Evolutionary conservation across 2,329 filamentous ascomycete genomes (phyloP), one percentile per base, ranked within the genome.

Genomic region (Sporothrix pallida): DNA sequence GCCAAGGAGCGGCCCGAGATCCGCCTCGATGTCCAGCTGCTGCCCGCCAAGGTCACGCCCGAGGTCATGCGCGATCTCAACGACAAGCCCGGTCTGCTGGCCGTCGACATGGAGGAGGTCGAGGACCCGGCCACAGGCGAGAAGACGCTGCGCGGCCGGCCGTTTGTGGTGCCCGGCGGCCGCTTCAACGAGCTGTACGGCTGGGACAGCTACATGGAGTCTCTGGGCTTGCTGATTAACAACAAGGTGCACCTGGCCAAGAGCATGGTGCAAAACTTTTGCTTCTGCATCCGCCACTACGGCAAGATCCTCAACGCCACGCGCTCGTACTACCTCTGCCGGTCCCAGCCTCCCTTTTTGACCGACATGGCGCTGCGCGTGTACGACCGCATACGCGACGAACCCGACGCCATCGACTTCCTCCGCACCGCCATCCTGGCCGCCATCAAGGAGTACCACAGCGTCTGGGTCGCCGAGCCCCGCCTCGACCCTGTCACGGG

Each of bases 201-300:
- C 65, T 99, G 96, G 96, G 96, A 99, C 83, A 98, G 94, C 81
- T 99, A 98, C 85, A 98, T 99, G 94, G 93, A 95, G 81, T 96
- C 95, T 5, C 86, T 98, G 2, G 96, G 96, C 20, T 87, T 99
- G 74, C 85, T 98, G 74, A 89, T 94, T 78, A 94, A 95, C 80
- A 93, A 96, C 80, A 91, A 93, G 74, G 90, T 94, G 26, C 90
- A 98, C 79, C 85, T 98, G 72, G 94, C 94, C 77, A 97, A 98
- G 84, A 89, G 92, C 69, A 98, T 99, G 94, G 95, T 98, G 70
- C 87, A 89, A 78, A 97, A 99, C 84, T 98, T 98, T 82, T 97
- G 94, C 82, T 99, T 99, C 85, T 97, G 94, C 83, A 98, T 99
- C 82, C 91, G 95, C 81, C 95, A 99, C 83, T 99, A 99, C 81